These are phyloP conservation scores for Neurospora terricola DNA, from an alignment of 495 filamentous ascomycete species.

Conservation along the genomic window DNA sequence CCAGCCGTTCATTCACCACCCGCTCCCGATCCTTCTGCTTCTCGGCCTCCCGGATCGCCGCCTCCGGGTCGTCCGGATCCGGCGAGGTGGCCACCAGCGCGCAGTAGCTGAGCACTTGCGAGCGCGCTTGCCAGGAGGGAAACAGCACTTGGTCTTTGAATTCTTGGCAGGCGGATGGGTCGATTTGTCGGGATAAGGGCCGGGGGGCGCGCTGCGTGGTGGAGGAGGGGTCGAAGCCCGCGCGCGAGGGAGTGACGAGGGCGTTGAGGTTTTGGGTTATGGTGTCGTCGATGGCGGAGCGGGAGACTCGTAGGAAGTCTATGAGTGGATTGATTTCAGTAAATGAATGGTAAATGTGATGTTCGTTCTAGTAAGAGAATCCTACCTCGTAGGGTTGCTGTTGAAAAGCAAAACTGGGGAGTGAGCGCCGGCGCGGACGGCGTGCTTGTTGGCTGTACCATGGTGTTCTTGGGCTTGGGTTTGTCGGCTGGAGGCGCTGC, in stretches of 20 bases:
- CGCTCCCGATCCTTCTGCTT: slow-evolving; percentile 59
- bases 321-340: not conserved
- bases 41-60: slow-evolving; percentile 58
- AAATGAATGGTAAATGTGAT: not conserved
- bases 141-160: slow-evolving; percentile 80
- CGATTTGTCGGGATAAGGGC: slow-evolving; percentile 44
- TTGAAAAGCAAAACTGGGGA: slow-evolving; percentile 91
- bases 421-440: slow-evolving; percentile 55
- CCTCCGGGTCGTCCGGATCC: slow-evolving; percentile 82
- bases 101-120: slow-evolving; percentile 84
- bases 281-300: slow-evolving; percentile 79
- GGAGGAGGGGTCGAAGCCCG: slow-evolving; percentile 71
- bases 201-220: slow-evolving; percentile 47
- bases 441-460: slow-evolving; percentile 42
- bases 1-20: slow-evolving; percentile 78
- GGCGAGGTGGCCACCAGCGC: slow-evolving; percentile 76
- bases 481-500: slow-evolving; percentile 5
- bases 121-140: slow-evolving; percentile 77
- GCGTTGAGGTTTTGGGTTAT: slow-evolving; percentile 92
- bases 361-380: not conserved
- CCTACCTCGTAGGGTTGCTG: slow-evolving; percentile 70
- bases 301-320: slow-evolving; percentile 92
- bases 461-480: slow-evolving; percentile 25
- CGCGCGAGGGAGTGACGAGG: slow-evolving; percentile 61
- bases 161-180: slow-evolving; percentile 47